Conservation (phyloP, 2,329 filamentous ascomycete species). For the Biscogniauxia sp. region DNA sequence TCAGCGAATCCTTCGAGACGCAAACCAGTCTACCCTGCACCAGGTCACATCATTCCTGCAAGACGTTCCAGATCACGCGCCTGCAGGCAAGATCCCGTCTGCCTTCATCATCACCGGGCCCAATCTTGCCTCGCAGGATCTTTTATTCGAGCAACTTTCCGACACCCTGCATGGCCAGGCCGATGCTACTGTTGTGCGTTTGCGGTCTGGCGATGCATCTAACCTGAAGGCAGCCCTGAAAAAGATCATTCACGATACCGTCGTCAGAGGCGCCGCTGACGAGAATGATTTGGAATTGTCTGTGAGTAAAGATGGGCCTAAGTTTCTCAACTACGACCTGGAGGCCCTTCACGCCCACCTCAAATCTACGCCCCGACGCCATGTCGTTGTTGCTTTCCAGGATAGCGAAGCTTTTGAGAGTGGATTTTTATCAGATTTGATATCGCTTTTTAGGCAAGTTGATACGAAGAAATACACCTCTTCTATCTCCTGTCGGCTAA, state of each 20-base stretch:
- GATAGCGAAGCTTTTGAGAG: conserved; percentile 82
- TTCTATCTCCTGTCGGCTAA: conserved; percentile 1
- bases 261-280: conserved; percentile 44
- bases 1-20: conserved; percentile 57
- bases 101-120: conserved; percentile 76
- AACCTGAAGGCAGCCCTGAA: conserved; percentile 74
- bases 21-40: conserved; percentile 59
- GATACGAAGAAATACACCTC: conserved; percentile 34
- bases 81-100: conserved; percentile 56
- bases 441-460: conserved; percentile 65
- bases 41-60: conserved; percentile 57
- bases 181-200: conserved; percentile 58
- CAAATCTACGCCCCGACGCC: conserved; percentile 49
- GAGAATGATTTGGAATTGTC: conserved; percentile 53
- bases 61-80: conserved; percentile 29
- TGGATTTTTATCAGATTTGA: conserved; percentile 66
- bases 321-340: conserved; percentile 75
- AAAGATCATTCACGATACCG: conserved; percentile 68
- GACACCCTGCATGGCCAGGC: conserved; percentile 48
- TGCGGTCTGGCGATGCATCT: conserved; percentile 68
- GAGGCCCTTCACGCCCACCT: conserved; percentile 65
- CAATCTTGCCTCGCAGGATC: conserved; percentile 71
- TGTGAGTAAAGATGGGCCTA: conserved; percentile 51
- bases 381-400: conserved; percentile 71
- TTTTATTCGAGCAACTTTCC: conserved; percentile 70